Evolutionary conservation across 139 green algal genomes (phyloP).

Genomic region (Astrephomene gubernaculifera): DNA sequence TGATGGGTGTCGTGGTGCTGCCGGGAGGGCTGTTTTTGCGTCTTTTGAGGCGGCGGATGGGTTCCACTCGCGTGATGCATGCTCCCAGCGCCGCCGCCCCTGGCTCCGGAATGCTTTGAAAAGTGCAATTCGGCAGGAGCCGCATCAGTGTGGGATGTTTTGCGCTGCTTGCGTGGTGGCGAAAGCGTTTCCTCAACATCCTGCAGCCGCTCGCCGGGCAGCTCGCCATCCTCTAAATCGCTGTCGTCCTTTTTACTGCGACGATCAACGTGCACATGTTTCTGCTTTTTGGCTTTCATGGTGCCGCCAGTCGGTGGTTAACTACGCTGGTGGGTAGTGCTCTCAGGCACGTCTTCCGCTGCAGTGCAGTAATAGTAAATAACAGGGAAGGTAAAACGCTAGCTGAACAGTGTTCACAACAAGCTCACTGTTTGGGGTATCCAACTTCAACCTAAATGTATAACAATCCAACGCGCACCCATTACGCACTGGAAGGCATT

Average conservation of each 20-base stretch:
- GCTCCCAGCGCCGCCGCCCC: no score
- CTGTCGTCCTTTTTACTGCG: neutral
- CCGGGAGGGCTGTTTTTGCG: neutral
- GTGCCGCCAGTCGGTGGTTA: no score
- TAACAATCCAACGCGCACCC: no score
- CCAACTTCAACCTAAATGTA: no score
- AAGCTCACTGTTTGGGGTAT: no score
- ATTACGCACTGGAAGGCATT: no score
- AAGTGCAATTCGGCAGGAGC: neutral
- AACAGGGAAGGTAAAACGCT: no score
- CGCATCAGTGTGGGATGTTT: neutral
- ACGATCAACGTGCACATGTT: neutral
- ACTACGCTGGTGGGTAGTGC: no score
- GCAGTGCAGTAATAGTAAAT: no score
- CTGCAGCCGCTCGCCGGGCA: neutral
- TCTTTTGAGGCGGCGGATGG: neutral
- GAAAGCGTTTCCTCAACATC: neutral
- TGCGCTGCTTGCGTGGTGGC: slow-evolving; percentile 31
- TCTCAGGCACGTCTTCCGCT: no score
- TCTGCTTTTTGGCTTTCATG: neutral
- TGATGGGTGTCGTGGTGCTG: neutral
- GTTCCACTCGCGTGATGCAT: neutral
- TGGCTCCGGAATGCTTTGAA: no score
- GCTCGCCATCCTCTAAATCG: slow-evolving; percentile 37
- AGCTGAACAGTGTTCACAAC: no score